Base-by-base conservation (phyloP, 495 filamentous ascomycete species). In the Penicilliopsis zonata region DNA sequence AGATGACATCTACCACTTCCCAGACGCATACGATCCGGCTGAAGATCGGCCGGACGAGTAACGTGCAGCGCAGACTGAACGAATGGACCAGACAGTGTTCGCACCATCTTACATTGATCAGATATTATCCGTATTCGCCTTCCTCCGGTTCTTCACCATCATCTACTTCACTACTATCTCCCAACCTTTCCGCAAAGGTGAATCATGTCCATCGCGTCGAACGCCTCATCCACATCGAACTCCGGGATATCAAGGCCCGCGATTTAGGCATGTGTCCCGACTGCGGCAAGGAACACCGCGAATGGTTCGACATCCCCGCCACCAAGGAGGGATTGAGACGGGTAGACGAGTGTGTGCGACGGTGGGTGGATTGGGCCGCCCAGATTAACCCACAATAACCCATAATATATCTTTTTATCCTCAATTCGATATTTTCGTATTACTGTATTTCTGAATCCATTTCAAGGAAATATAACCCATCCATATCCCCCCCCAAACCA, bases 301-400 rank as follows among this genome's bases (percentile, higher is more conserved):
- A 99, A 53, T 99, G 90, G 90, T 96, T 99, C 54, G 86, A 90
- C 54, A 74, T 96, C 5, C 74, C 82, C 31, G 86, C 83, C 2
- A 72, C 57, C 12, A 70, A 76, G 43, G 63, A 78, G 8, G 81
- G 78, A 0, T 59, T 96, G 8, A 70, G 61, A 35, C 69, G 55
- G 15, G 80, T 96, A 4, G 87, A 99, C 65, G 85, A 82, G 34
- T 72, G 85, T 30, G 74, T 96, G 15, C 72, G 77, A 46, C 61
- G 86, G 38, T 96, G 92, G 90, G 76, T 86, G 28, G 67, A 69
- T 4, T 96, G 86, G 83, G 82, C 59, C n/a, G n/a, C n/a, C n/a
- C n/a, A n/a, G n/a, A n/a, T n/a, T n/a, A n/a, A n/a, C n/a, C n/a
- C n/a, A n/a, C n/a, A n/a, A n/a, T n/a, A n/a, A n/a, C n/a, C n/a